Base-by-base conservation (phyloP, 805 yeast genomes). In the Pichia cabralensis region DNA sequence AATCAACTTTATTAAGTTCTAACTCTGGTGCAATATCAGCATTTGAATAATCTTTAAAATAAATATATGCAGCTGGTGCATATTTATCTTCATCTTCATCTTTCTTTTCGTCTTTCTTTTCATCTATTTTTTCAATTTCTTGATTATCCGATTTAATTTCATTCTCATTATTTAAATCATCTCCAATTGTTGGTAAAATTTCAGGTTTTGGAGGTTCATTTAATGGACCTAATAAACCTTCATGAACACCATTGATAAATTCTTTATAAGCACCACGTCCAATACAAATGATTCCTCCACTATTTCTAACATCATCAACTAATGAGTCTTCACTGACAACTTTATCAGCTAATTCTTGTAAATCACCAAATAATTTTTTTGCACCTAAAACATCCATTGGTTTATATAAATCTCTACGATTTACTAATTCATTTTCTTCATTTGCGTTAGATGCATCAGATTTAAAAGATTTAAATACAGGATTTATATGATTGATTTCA, bases 221-320 rank as follows among this genome's bases (percentile, higher is more conserved):
- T 39, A 89, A 61, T 2, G 97, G 97, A 0, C 98, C 98, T 30
- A 92, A 58, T 52, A 92, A 67, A 6, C 98, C 98, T 61, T 92
- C 98, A 47, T 92, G 96, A 9, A 92, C 54, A 8, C 99, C 99
- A 28, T 71, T 68, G 34, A 92, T 54, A 53, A 85, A 92, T 64
- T 92, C 99, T 55, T 89, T 89, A 55, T 73, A 92, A 0, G 96
- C 89, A 38, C 98, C 98, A 54, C 99, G 70, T 5, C 99, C 99
- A 18, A 92, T 61, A 53, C 96, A 83, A 15, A 92, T 69, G 10
- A 86, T 79, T 28, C 97, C 98, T 18, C 96, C 96, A 8, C 77
- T 71, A 20, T 65, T 48, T 11, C 53, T 52, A 3, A 73, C 68
- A 22, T 65, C 64, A 3, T 44, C 32, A 4, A 59, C 64, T 22